Conservation (phyloP, 441 rosid species). For the Gossypium davidsonii region DNA sequence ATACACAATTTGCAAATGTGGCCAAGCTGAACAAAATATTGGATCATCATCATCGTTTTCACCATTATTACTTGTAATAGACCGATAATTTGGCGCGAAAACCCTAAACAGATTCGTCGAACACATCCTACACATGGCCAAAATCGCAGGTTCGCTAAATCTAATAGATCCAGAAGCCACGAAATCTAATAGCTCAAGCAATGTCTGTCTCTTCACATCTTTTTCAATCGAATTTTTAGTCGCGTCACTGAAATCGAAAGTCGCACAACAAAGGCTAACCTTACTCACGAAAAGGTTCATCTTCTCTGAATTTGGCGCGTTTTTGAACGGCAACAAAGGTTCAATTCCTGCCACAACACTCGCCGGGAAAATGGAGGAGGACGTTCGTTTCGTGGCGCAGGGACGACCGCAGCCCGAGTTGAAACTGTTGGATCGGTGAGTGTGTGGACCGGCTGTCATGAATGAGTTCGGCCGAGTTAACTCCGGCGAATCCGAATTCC, state of each 20-base stretch:
- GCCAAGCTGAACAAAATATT: slow-evolving; percentile 79
- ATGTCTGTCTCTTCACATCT: slow-evolving; percentile 71
- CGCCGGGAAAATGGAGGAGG: slow-evolving; percentile 76
- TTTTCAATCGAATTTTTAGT: slow-evolving; percentile 59
- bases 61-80: slow-evolving; percentile 21
- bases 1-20: slow-evolving; percentile 78
- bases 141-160: slow-evolving; percentile 66
- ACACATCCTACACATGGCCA: slow-evolving; percentile 90
- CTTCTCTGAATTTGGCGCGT: slow-evolving; percentile 64
- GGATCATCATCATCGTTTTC: slow-evolving; percentile 65
- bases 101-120: slow-evolving; percentile 72
- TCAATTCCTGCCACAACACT: slow-evolving; percentile 78
- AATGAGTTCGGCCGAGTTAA: slow-evolving; percentile 33
- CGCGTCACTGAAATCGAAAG: slow-evolving; percentile 77
- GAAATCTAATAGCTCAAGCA: slow-evolving; percentile 72
- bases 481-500: slow-evolving; percentile 47
- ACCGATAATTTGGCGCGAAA: slow-evolving; percentile 61
- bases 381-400: slow-evolving; percentile 53
- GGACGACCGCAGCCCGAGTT: slow-evolving; percentile 38
- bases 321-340: slow-evolving; percentile 73
- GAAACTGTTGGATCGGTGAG: slow-evolving; percentile 32
- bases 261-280: slow-evolving; percentile 77
- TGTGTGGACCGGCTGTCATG: slow-evolving; percentile 12
- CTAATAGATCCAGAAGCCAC: slow-evolving; percentile 56
- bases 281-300: slow-evolving; percentile 76